Evolutionary conservation across 331 rosid genomes (phyloP).

Genomic region (Malus hybrid): DNA sequence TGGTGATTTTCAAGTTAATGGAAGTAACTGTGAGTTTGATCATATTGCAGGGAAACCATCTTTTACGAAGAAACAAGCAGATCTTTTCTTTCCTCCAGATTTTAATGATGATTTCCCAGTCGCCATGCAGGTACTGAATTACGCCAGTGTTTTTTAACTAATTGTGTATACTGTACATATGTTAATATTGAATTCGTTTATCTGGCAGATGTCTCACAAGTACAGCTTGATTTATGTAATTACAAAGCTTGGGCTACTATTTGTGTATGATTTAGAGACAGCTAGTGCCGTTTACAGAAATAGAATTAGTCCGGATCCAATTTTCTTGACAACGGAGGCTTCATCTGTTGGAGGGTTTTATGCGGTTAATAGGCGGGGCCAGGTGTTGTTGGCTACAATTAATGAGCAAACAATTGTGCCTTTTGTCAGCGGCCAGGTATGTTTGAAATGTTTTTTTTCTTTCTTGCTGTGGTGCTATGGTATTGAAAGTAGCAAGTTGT

Average conservation of each 20-base stretch:
- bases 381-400: conserved; percentile 95
- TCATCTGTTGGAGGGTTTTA: conserved; percentile 89
- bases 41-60: conserved; percentile 81
- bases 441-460: conserved; percentile 10
- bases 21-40: neutral
- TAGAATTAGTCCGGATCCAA: conserved; percentile 98
- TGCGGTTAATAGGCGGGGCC: conserved; percentile 92
- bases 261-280: conserved; percentile 97
- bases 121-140: conserved; percentile 81
- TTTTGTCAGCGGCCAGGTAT: conserved; percentile 93
- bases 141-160: conserved; percentile 11
- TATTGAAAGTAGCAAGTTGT: conserved; percentile 2
- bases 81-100: conserved; percentile 98
- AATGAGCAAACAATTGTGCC: conserved; percentile 92
- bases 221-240: conserved; percentile 91
- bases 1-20: neutral
- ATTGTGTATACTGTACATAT: neutral
- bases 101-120: conserved; percentile 98
- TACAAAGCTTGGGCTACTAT: conserved; percentile 95
- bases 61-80: conserved; percentile 95
- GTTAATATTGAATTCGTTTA: conserved; percentile 15
- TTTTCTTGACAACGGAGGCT: conserved; percentile 96
- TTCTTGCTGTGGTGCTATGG: neutral
- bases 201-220: conserved; percentile 87
- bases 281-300: conserved; percentile 97